Percentiles rank a stretch among this genome's conserved stretches.
Conservation (phyloP, 306 rosid genomes). For the Medicago arabica region DNA sequence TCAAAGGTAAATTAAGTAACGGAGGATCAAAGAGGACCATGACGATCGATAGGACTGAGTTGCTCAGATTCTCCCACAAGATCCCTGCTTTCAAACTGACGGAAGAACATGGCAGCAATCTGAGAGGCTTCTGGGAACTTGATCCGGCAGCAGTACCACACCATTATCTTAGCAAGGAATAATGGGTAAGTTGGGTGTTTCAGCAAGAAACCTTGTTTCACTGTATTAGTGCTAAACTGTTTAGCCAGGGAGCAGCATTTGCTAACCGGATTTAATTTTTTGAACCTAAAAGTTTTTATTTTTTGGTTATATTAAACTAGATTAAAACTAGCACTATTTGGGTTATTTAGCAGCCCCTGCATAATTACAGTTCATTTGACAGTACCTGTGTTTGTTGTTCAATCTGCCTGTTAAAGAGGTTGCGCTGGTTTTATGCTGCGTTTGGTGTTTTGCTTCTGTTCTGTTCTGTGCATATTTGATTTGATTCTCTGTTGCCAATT, state of each 20-base stretch:
- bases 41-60: slow-evolving; percentile 49
- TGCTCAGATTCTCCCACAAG: slow-evolving; percentile 81
- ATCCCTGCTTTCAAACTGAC: slow-evolving; percentile 76
- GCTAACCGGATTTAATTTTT: slow-evolving; percentile 24
- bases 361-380: slow-evolving; percentile 24
- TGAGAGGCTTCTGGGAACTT: slow-evolving; percentile 82
- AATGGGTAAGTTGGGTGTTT: neutral
- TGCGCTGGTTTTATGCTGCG: slow-evolving; percentile 34
- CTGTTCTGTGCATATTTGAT: neutral
- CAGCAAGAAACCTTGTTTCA: slow-evolving; percentile 28
- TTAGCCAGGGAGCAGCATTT: slow-evolving; percentile 38
- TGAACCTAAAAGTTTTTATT: slow-evolving; percentile 6
- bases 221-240: slow-evolving; percentile 33
- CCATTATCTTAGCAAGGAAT: slow-evolving; percentile 35
- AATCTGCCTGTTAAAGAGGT: slow-evolving; percentile 29
- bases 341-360: slow-evolving; percentile 26
- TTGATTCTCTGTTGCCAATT: neutral
- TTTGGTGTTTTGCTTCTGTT: slow-evolving; percentile 6
- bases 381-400: slow-evolving; percentile 5
- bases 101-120: slow-evolving; percentile 58
- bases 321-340: slow-evolving; percentile 26
- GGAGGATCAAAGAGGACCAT: slow-evolving; percentile 44
- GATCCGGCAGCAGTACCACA: slow-evolving; percentile 79
- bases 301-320: slow-evolving; percentile 30
- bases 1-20: slow-evolving; percentile 47